Conservation (phyloP, 169 alveolate genomes). For the Plasmodium inui region DNA sequence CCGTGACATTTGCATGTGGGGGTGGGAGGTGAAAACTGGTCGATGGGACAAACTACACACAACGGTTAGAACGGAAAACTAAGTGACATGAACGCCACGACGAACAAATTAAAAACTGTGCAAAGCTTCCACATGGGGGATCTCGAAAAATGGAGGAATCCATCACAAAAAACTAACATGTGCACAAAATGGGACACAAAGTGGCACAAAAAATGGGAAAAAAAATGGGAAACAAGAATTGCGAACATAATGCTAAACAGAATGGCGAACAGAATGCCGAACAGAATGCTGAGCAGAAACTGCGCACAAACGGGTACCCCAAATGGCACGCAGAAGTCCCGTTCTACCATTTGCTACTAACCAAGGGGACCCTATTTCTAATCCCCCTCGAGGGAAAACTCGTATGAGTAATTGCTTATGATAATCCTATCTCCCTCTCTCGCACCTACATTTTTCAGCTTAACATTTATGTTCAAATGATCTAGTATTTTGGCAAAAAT, state of each 20-base stretch:
- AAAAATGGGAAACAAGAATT: background rate
- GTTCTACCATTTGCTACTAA: background rate
- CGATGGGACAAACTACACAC: background rate
- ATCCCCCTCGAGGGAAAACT: slow-evolving; percentile 12
- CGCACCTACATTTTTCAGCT: slow-evolving; percentile 70
- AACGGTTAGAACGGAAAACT: background rate
- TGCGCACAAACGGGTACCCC: background rate
- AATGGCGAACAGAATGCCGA: background rate
- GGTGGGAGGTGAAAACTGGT: background rate
- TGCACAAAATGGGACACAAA: background rate
- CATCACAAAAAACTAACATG: background rate
- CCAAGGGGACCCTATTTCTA: background rate
- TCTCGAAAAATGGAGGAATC: background rate
- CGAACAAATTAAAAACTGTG: background rate
- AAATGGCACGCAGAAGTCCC: background rate
- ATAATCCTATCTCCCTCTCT: slow-evolving; percentile 70
- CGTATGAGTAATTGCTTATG: slow-evolving; percentile 55
- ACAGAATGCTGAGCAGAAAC: background rate
- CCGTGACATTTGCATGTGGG: background rate
- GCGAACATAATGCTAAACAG: background rate
- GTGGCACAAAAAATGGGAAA: background rate
- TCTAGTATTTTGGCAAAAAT: slow-evolving; percentile 53
- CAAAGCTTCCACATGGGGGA: background rate
- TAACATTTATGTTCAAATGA: slow-evolving; percentile 53
- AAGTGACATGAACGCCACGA: background rate